Conservation (phyloP, 768 basidiomycete species). For the Lactarius trivialis region DNA sequence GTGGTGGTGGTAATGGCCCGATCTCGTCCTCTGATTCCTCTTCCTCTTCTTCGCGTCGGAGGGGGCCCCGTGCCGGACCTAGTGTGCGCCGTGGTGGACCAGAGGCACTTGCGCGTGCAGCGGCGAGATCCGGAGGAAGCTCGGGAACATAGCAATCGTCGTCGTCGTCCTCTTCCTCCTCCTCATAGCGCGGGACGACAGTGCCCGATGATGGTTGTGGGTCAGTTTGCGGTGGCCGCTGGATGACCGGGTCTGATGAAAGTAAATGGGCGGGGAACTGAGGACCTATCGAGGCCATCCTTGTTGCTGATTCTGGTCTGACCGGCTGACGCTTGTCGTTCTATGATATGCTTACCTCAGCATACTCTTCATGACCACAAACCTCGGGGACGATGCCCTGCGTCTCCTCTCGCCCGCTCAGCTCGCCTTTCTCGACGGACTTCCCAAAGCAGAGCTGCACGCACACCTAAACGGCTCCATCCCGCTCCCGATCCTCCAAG, state of each 20-base stretch:
- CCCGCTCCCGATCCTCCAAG: slow-evolving; percentile 54
- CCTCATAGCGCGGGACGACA: slow-evolving; percentile 9
- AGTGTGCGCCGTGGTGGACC: slow-evolving; percentile 32
- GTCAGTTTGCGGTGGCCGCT: background rate
- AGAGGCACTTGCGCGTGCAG: slow-evolving; percentile 33
- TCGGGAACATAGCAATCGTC: slow-evolving; percentile 69
- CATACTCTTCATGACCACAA: background rate
- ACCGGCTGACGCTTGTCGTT: background rate
- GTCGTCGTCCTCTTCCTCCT: slow-evolving; percentile 44
- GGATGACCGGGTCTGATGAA: background rate
- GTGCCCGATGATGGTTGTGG: slow-evolving; percentile 1
- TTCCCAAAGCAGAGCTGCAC: slow-evolving; percentile 82
- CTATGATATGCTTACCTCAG: too few species aligned
- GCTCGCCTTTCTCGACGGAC: slow-evolving; percentile 48
- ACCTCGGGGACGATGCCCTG: slow-evolving; percentile 43
- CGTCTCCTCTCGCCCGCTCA: slow-evolving; percentile 45
- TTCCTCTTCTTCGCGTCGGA: slow-evolving; percentile 28
- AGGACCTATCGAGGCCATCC: slow-evolving; percentile 26
- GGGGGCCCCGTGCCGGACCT: slow-evolving; percentile 49
- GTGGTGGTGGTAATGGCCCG: slow-evolving; percentile 73
- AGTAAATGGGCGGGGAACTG: slow-evolving; percentile 25
- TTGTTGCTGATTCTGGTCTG: background rate
- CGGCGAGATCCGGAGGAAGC: slow-evolving; percentile 64
- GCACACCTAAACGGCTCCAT: slow-evolving; percentile 85
- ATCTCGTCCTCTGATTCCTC: slow-evolving; percentile 68